Evolutionary conservation across 768 basidiomycete genomes (phyloP).

Genomic region (Mycena rosella): DNA sequence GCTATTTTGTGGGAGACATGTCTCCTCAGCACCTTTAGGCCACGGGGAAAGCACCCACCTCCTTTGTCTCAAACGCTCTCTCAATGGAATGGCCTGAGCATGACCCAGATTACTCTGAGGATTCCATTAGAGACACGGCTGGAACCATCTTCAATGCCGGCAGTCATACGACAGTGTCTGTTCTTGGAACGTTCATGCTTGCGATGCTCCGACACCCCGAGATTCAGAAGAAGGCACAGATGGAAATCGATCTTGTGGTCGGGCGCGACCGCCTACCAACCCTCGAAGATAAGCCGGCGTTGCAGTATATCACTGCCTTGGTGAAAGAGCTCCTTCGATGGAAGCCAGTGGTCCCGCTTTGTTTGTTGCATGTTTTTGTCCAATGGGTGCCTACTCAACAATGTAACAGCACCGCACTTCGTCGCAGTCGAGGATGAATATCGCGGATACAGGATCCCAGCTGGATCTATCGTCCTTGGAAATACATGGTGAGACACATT

Average conservation of each 20-base stretch:
- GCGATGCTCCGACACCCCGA: conserved; percentile 52
- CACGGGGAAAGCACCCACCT: background rate
- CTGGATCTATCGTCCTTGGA: too few relatives aligned
- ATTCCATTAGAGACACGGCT: background rate
- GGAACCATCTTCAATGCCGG: conserved; percentile 23
- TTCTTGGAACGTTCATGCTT: conserved; percentile 11
- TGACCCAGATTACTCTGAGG: background rate
- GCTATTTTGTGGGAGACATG: too few relatives aligned
- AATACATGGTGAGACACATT: too few relatives aligned
- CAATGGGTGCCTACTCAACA: too few relatives aligned
- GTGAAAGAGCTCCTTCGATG: conserved; percentile 53
- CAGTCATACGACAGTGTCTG: conserved; percentile 1
- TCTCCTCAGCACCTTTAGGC: background rate
- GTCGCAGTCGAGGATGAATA: too few relatives aligned
- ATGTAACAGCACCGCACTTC: too few relatives aligned
- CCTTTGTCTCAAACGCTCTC: conserved; percentile 1
- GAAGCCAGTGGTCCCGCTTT: conserved; percentile 49
- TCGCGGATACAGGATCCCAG: too few relatives aligned
- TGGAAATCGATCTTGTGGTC: conserved; percentile 52
- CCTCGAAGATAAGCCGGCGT: conserved; percentile 44
- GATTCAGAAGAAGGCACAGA: conserved; percentile 50
- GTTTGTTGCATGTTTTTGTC: too few relatives aligned
- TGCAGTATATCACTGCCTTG: conserved; percentile 52
- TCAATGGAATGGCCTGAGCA: background rate
- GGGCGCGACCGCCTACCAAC: conserved; percentile 49